These are phyloP conservation scores for Misopates orontium DNA, from an alignment of 257 asterid genomes.

Conservation along the genomic window DNA sequence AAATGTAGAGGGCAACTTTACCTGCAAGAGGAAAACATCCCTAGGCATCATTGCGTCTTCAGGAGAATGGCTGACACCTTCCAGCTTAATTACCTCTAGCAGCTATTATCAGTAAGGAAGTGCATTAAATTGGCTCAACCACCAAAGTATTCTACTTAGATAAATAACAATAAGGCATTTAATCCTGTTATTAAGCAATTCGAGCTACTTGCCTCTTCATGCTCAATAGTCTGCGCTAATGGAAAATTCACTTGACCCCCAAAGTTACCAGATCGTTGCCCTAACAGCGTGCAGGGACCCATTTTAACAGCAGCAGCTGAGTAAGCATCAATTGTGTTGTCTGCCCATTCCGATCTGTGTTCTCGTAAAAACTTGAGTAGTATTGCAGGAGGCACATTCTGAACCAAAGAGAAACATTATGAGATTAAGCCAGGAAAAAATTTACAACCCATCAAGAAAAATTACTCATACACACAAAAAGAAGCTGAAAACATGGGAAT, in stretches of 20 bases:
- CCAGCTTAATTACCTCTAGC: constrained; percentile 87
- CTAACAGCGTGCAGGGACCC: constrained; percentile 63
- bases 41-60: constrained; percentile 73
- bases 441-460: too few species aligned
- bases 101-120: constrained; percentile 43
- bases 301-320: constrained; percentile 75
- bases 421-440: not conserved
- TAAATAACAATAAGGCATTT: not conserved
- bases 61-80: constrained; percentile 64
- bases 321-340: constrained; percentile 72
- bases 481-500: not conserved
- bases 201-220: constrained; percentile 74
- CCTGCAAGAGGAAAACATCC: constrained; percentile 84
- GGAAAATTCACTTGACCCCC: constrained; percentile 91
- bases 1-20: constrained; percentile 21
- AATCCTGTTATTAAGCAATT: not conserved
- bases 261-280: constrained; percentile 55
- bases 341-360: constrained; percentile 98
- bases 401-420: constrained; percentile 25
- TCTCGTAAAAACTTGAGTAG: constrained; percentile 78
- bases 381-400: constrained; percentile 92
- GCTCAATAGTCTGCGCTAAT: constrained; percentile 80
- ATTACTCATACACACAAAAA: not conserved
- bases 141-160: not conserved
- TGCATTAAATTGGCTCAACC: not conserved